phyloP scores from a whole-genome alignment of 495 filamentous ascomycete species.

The Filosporella fistucella region DNA sequence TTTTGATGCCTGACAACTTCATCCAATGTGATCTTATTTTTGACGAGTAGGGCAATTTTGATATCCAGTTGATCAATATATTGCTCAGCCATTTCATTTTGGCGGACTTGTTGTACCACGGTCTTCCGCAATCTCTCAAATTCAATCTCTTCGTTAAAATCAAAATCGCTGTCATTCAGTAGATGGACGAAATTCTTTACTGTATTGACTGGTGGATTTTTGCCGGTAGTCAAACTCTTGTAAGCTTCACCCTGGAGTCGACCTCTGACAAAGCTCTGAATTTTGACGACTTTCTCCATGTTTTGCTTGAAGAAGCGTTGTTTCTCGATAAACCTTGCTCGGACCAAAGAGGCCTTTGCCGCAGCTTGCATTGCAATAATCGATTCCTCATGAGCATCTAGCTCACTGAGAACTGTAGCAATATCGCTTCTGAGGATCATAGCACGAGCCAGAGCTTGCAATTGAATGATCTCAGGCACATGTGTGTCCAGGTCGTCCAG shows the following conservation, averaged over 20 bases:
- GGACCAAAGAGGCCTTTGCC: constrained; percentile 68
- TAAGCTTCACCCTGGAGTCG: constrained; percentile 96
- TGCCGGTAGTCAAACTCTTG: constrained; percentile 91
- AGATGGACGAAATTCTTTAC: constrained; percentile 98
- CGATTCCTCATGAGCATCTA: constrained; percentile 76
- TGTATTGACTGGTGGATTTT: constrained; percentile 93
- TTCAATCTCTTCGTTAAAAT: constrained; percentile 98
- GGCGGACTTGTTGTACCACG: constrained; percentile 93
- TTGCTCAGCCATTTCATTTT: constrained; percentile 94
- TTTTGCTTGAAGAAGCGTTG: constrained; percentile 86
- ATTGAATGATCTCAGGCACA: constrained; percentile 49
- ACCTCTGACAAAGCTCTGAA: constrained; percentile 91
- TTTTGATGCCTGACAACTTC: constrained; percentile 97
- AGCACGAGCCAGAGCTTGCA: constrained; percentile 74
- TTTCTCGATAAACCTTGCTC: constrained; percentile 75
- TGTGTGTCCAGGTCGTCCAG: constrained; percentile 55
- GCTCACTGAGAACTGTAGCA: constrained; percentile 61
- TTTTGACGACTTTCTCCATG: constrained; percentile 98
- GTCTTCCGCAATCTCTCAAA: constrained; percentile 89
- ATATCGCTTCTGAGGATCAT: constrained; percentile 72
- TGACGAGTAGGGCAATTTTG: constrained; percentile 96
- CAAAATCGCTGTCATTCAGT: constrained; percentile 95
- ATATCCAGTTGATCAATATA: constrained; percentile 98
- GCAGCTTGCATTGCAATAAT: constrained; percentile 72
- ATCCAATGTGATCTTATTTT: constrained; percentile 98